Conservation (phyloP, 176 grass and related monocot genomes). For the Avena atlantica region DNA sequence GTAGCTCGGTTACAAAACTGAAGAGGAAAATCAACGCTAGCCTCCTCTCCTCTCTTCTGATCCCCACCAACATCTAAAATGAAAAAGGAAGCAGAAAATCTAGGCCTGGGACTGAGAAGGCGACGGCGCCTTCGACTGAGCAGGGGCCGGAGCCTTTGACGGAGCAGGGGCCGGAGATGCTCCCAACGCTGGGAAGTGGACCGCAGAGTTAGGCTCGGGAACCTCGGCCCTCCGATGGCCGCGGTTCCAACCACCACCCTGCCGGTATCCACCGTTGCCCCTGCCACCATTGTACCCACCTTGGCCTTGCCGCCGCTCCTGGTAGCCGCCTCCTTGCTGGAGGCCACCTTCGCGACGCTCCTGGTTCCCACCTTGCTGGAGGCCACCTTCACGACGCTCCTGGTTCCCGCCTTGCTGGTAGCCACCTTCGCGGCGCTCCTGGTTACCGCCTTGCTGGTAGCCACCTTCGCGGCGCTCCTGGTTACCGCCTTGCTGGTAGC, state of each 20-base stretch:
- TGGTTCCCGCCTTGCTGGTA: background rate
- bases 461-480: background rate
- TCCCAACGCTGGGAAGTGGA: background rate
- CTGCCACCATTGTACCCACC: background rate
- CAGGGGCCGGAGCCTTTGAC: background rate
- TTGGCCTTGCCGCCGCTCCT: background rate
- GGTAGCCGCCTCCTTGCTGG: background rate
- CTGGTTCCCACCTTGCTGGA: background rate
- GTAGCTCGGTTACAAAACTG: conserved; percentile 4
- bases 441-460: background rate
- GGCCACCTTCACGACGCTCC: background rate
- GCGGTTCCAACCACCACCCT: background rate
- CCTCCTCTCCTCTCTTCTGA: background rate
- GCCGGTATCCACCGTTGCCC: background rate
- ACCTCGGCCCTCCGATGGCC: too few species aligned
- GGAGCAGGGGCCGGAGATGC: background rate
- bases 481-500: background rate
- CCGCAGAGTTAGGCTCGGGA: background rate
- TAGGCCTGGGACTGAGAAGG: conserved; percentile 2
- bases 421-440: background rate
- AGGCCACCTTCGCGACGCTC: background rate
- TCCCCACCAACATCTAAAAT: background rate
- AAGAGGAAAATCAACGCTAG: background rate
- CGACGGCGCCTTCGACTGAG: background rate
- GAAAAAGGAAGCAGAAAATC: background rate